Base-by-base conservation (phyloP, 2,329 filamentous ascomycete genomes). In the Aspergillus ochraceoroseus region DNA sequence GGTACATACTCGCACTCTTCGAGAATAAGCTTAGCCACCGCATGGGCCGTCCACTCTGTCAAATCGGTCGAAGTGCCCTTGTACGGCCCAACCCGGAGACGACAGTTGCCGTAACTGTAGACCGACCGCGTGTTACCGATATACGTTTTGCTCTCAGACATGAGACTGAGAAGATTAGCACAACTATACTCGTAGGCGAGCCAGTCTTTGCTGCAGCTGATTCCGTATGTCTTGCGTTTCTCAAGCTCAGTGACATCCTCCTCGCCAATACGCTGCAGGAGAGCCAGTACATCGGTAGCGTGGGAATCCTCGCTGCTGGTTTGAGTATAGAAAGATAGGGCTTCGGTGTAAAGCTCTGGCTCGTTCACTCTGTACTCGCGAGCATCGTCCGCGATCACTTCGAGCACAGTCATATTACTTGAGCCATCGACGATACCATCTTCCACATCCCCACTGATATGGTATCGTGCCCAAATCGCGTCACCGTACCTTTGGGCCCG, bases 231-330 rank as follows among this genome's bases (percentile, higher is more conserved):
- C 9, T 27, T 27, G 25, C 9, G 5, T 27, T 27, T 11, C 25
- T 27, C 25, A 11, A 27, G 5, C 1, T 5, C 25, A n/a, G 25
- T 27, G 9, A 27, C 5, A 11, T 27, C 25, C 3, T 27, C 25
- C 9, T 5, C 5, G 3, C 25, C 25, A 27, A 27, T 27, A 5
- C 25, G 25, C 5, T 11, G 25, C 4, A 27, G 25, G 9, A 27
- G 25, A 11, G 25, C 32, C 7, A 34, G 32, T 9, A 34, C 32
- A 34, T 34, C 32, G 11, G 25, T 27, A n/a, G 19, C 32, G 11
- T 23, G 32, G 9, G 18, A 20, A 34, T 34, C 32, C 5, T 34
- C 18, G n/a, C 23, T n/a, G 32, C 32, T 22, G n/a, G 32, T 34
- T n/a, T 23, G 11, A 12, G 11, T 11, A 22, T 25, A 25, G 32